Evolutionary conservation across 306 rosid species (phyloP).

Genomic region (Alnus glutinosa): DNA sequence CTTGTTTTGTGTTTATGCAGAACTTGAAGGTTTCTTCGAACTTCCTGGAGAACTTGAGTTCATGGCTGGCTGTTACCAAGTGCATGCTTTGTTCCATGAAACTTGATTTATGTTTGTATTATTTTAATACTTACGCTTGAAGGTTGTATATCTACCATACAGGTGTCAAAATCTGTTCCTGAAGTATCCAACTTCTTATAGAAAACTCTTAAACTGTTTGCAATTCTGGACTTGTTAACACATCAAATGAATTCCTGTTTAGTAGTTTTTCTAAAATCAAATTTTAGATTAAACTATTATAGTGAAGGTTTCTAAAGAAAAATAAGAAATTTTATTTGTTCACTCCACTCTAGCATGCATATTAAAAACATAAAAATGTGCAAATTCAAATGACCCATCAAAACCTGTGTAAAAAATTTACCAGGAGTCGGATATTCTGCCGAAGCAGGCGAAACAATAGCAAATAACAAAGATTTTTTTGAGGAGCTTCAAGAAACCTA

Average conservation of each 20-base stretch:
- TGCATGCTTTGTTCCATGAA: neutral
- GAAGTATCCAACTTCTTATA: neutral
- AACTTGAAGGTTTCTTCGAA: conserved; percentile 1
- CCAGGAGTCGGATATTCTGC: too few species aligned
- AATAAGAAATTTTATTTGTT: neutral
- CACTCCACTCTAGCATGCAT: neutral
- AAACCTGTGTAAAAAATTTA: too few species aligned
- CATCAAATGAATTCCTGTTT: neutral
- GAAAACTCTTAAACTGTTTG: neutral
- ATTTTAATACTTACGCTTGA: neutral
- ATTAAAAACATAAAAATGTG: too few species aligned
- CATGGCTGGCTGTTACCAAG: conserved; percentile 18
- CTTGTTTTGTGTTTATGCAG: conserved; percentile 15
- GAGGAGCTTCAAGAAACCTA: too few species aligned
- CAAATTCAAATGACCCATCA: too few species aligned
- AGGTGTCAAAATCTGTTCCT: neutral
- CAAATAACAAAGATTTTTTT: too few species aligned
- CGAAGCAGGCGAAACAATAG: too few species aligned
- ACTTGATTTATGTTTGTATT: conserved; percentile 9
- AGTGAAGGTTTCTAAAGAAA: neutral
- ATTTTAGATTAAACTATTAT: neutral
- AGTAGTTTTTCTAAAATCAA: neutral
- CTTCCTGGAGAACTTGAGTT: neutral
- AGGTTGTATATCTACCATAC: neutral
- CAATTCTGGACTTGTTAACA: neutral